Percentiles rank a stretch among this genome's conserved stretches.
Conservation (phyloP, 192 early-diverging fungal species). For the Lobosporangium transversale region DNA sequence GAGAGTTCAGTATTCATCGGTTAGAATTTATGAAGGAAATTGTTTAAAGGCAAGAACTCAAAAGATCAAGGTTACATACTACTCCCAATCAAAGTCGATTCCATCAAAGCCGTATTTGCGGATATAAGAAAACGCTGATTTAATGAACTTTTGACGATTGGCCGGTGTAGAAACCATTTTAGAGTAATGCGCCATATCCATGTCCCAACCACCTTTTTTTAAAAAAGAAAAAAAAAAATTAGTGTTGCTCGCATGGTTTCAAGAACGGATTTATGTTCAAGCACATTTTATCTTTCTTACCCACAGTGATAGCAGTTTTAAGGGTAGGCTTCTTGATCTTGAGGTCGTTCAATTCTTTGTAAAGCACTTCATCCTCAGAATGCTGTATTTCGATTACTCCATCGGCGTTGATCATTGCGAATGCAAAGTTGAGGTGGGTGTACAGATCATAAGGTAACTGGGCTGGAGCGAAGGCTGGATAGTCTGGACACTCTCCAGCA, state of each 20-base stretch:
- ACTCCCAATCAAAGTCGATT: constrained; percentile 50
- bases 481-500: constrained; percentile 24
- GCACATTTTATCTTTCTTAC: constrained; percentile 21
- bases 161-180: constrained; percentile 45
- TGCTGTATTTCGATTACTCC: constrained; percentile 41
- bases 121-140: constrained; percentile 26
- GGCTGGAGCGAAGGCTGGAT: constrained; percentile 34
- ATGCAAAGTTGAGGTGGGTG: constrained; percentile 50
- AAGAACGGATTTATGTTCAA: no score
- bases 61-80: no score
- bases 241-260: not conserved
- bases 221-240: constrained; percentile 1
- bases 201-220: constrained; percentile 42
- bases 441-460: constrained; percentile 40
- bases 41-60: no score
- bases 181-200: constrained; percentile 51
- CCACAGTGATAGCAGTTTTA: constrained; percentile 28
- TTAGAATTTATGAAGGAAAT: no score
- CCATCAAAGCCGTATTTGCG: constrained; percentile 40
- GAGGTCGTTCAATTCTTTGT: constrained; percentile 46
- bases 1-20: no score
- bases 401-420: constrained; percentile 47
- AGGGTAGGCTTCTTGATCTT: constrained; percentile 42
- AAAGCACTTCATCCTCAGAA: constrained; percentile 17
- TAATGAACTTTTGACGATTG: constrained; percentile 51